These are phyloP conservation scores for Luzula sylvatica DNA, from an alignment of 176 grass and related monocot species.

Conservation along the genomic window DNA sequence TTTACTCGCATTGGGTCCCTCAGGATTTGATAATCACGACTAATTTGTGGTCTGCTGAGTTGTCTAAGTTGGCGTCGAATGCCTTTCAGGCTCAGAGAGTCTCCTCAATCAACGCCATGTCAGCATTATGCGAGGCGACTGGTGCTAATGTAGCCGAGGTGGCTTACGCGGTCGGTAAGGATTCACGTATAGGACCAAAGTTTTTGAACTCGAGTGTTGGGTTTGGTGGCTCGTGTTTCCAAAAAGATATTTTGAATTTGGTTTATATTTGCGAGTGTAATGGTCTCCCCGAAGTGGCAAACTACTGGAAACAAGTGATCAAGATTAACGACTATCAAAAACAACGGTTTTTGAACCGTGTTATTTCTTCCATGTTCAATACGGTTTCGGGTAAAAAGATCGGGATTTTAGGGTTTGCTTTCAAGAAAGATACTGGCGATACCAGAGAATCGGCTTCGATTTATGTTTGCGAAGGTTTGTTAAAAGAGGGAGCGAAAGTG, in stretches of 20 bases:
- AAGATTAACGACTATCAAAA: conserved; percentile 98
- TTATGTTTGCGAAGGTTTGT: conserved; percentile 59
- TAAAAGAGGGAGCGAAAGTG: conserved; percentile 63
- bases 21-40: conserved; percentile 78
- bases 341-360: conserved; percentile 65
- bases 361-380: conserved; percentile 87
- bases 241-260: conserved; percentile 88
- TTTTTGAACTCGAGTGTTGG: conserved; percentile 85
- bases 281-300: conserved; percentile 67
- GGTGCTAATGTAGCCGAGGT: conserved; percentile 69
- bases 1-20: conserved; percentile 77
- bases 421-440: conserved; percentile 91
- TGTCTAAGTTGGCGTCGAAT: conserved; percentile 80
- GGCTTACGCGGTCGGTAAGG: conserved; percentile 61
- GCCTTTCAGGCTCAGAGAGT: conserved; percentile 80
- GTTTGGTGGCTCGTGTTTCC: conserved; percentile 79
- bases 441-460: conserved; percentile 80
- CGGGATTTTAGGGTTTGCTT: conserved; percentile 68
- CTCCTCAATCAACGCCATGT: conserved; percentile 86
- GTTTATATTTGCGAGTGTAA: conserved; percentile 96
- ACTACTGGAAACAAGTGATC: conserved; percentile 97
- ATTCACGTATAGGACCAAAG: conserved; percentile 73
- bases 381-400: conserved; percentile 81
- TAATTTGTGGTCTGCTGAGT: conserved; percentile 85
- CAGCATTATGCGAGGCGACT: conserved; percentile 77